Conservation (phyloP, 2,329 filamentous ascomycete genomes). For the Cladosporium austrohemisphaericum region DNA sequence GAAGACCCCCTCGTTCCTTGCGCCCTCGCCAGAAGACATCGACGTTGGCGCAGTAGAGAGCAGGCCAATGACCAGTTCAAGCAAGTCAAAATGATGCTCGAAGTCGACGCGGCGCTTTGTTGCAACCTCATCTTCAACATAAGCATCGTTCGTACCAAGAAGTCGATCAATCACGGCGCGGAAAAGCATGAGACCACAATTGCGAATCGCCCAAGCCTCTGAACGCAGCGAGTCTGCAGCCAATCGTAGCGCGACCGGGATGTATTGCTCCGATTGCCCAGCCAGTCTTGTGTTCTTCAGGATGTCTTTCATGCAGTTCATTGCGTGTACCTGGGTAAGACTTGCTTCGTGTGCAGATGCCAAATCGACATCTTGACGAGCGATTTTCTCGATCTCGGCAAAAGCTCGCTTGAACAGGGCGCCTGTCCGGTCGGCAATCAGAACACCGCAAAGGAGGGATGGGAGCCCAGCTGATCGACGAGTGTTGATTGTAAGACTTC, state of each 20-base stretch:
- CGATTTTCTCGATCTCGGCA: conserved; percentile 57
- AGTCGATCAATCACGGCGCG: conserved; percentile 77
- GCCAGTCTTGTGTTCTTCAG: conserved; percentile 79
- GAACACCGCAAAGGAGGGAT: conserved; percentile 75
- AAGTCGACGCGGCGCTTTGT: conserved; percentile 60
- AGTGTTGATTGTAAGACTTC: conserved; percentile 64
- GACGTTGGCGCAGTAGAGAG: conserved; percentile 37
- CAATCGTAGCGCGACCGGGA: conserved; percentile 72
- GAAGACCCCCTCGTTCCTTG: conserved; percentile 64
- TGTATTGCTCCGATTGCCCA: conserved; percentile 66
- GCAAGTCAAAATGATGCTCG: conserved; percentile 63
- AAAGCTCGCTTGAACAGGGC: conserved; percentile 63
- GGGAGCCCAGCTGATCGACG: conserved; percentile 89
- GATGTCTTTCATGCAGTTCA: conserved; percentile 90
- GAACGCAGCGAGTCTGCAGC: conserved; percentile 76
- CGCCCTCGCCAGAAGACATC: conserved; percentile 6
- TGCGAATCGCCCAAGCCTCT: conserved; percentile 87
- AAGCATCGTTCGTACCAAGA: conserved; percentile 66
- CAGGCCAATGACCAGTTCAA: conserved; percentile 60
- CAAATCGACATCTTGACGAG: conserved; percentile 33
- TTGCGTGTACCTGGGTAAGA: conserved; percentile 86
- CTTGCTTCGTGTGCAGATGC: conserved; percentile 47
- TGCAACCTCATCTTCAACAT: conserved; percentile 54
- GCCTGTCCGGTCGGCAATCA: conserved; percentile 60
- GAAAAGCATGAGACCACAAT: conserved; percentile 86